phyloP scores from a whole-genome alignment of 345 rosid genomes.

The Litchi chinensis region DNA sequence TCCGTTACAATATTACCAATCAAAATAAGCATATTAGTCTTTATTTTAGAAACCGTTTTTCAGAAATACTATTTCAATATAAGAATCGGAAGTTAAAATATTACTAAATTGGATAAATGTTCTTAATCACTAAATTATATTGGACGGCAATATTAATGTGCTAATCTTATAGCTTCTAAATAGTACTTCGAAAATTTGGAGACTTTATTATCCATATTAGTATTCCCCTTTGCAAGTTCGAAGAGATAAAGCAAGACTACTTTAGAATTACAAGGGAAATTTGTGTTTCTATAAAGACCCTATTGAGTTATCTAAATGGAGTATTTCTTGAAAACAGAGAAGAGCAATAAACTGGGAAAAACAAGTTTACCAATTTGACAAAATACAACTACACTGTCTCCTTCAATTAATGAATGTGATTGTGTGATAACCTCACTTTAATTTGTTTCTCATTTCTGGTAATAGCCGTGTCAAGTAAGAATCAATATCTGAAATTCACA shows the following conservation, averaged over 20 bases:
- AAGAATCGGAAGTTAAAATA: no score
- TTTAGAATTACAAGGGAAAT: background rate
- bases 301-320: background rate
- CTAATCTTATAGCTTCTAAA: no score
- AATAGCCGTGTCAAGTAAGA: slow-evolving; percentile 28
- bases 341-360: background rate
- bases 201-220: background rate
- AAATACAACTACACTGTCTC: slow-evolving; percentile 24
- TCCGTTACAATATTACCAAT: no score
- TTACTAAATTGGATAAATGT: no score
- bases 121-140: no score
- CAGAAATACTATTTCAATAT: no score
- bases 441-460: slow-evolving; percentile 11
- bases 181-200: background rate
- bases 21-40: no score
- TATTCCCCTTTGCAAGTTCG: no score
- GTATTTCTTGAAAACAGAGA: slow-evolving; percentile 3
- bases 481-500: slow-evolving; percentile 17
- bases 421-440: slow-evolving; percentile 8
- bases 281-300: background rate
- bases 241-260: no score
- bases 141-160: no score
- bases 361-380: slow-evolving; percentile 3
- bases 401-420: slow-evolving; percentile 20
- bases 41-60: no score